Percentiles rank a stretch among this genome's conserved stretches.
Evolutionary conservation across 2,329 filamentous ascomycete species (phyloP).

Genomic region (Pleurostoma richardsiae): DNA sequence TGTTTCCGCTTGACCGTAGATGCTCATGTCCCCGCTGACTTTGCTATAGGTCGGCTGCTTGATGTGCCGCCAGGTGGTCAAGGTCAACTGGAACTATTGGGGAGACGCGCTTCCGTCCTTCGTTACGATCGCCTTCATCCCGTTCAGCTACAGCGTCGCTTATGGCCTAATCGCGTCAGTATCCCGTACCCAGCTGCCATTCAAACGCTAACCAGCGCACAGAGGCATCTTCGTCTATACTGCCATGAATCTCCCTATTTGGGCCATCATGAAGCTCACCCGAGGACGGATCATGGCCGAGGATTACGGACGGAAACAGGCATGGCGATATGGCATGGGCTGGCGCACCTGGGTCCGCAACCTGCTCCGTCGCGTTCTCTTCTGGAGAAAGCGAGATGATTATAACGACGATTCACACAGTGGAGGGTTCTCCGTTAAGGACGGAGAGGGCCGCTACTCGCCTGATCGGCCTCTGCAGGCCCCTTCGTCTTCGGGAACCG

Average conservation of each 20-base stretch:
- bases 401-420: too few relatives aligned
- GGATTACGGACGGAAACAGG: slow-evolving; percentile 50
- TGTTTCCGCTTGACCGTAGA: neutral
- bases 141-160: slow-evolving; percentile 73
- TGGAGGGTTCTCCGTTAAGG: too few relatives aligned
- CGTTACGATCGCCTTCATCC: slow-evolving; percentile 69
- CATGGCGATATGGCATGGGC: slow-evolving; percentile 27
- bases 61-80: slow-evolving; percentile 71
- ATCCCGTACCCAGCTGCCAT: too few relatives aligned
- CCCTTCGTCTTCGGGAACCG: too few relatives aligned
- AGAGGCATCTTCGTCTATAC: slow-evolving; percentile 51
- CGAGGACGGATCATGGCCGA: slow-evolving; percentile 37
- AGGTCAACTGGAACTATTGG: slow-evolving; percentile 73
- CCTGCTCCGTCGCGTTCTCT: too few relatives aligned
- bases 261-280: slow-evolving; percentile 36
- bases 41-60: slow-evolving; percentile 59
- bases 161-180: slow-evolving; percentile 69
- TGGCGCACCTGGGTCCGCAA: slow-evolving; percentile 27
- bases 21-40: neutral
- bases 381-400: too few relatives aligned
- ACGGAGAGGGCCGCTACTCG: too few relatives aligned
- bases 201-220: neutral
- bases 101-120: slow-evolving; percentile 73
- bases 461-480: too few relatives aligned
- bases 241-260: slow-evolving; percentile 42